Evolutionary conservation across 169 alveolate genomes (phyloP), one percentile per base, ranked within the genome.

Genomic region (Plasmodium falciparum): DNA sequence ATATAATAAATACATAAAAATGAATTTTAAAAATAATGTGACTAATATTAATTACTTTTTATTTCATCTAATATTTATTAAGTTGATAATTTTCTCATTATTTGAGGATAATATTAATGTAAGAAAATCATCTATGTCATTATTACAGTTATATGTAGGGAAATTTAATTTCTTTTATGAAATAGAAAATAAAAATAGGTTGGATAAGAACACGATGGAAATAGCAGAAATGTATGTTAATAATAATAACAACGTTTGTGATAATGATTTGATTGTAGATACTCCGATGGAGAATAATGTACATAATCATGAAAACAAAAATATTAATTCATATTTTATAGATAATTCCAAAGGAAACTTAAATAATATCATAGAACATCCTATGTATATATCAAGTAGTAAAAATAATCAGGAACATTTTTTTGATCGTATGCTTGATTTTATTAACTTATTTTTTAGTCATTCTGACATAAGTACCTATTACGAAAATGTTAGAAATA

Each of bases 121-220:
- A 54, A 80, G 90, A 59, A 80, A 80, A 17, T 80, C 90, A 22
- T 80, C 90, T 15, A 80, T 80, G 78, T 80, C 90, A 13, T 45
- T 80, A 6, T 39, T 80, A 8, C 90, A 80, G 20, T 50, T 80
- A 3, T 80, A 66, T 26, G 67, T 80, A 52, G 90, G 90, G 0
- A 80, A 80, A 43, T 80, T 80, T 67, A 80, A 80, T n/a, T 80
- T 80, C 56, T 54, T 80, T 3, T 80, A 80, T 56, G 24, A 76
- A 20, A 0, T 56, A 56, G 15, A 56, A 39, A 3, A 39, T 39
- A 39, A 39, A 56, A 56, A n/a, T 56, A 17, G 0, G 8, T 56
- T 56, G 3, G 24, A 15, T 13, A 56, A 13, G 1, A 56, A 56
- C 6, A 56, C 15, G 22, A 56, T 0, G 13, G 7, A 3, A 52